These are phyloP conservation scores for Aureococcus anophagefferens DNA, from an alignment of 108 stramenopile genomes.

Conservation along the genomic window DNA sequence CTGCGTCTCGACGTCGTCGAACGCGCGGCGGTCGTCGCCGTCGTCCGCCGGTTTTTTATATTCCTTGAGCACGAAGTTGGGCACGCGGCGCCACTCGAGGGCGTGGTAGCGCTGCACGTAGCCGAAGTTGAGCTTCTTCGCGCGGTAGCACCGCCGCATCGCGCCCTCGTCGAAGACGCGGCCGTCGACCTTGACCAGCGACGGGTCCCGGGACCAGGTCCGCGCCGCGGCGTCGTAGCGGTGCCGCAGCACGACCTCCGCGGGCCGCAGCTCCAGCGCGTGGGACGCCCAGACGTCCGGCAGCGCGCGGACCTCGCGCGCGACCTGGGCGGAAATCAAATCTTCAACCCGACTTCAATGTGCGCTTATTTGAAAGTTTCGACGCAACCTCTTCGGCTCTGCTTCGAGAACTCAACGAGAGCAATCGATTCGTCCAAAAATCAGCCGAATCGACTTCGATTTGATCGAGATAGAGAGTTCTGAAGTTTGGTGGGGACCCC, in stretches of 20 bases:
- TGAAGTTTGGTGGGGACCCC: too few species aligned
- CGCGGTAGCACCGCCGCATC: slow-evolving; percentile 65
- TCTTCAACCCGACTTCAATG: too few species aligned
- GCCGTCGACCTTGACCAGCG: slow-evolving; percentile 59
- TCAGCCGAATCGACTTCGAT: too few species aligned
- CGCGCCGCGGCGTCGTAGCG: slow-evolving; percentile 47
- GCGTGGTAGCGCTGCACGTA: slow-evolving; percentile 49
- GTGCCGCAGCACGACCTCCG: slow-evolving; percentile 62
- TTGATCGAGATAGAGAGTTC: too few species aligned
- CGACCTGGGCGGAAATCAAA: too few species aligned
- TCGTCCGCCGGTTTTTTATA: slow-evolving; percentile 43
- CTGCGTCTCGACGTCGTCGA: slow-evolving; percentile 62
- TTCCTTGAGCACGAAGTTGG: slow-evolving; percentile 33
- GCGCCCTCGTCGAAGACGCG: slow-evolving; percentile 64
- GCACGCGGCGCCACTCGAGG: slow-evolving; percentile 63
- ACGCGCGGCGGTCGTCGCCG: slow-evolving; percentile 47
- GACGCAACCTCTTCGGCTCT: too few species aligned
- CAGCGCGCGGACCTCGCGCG: too few species aligned
- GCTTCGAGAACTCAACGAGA: too few species aligned
- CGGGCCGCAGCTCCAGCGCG: slow-evolving; percentile 51
- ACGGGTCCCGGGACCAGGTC: slow-evolving; percentile 48
- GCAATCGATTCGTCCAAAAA: too few species aligned
- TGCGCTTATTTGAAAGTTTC: too few species aligned
- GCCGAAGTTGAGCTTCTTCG: slow-evolving; percentile 58
- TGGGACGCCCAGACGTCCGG: slow-evolving; percentile 57